Evolutionary conservation across 768 basidiomycete genomes (phyloP), one percentile per base, ranked within the genome.

Genomic region (Rhodotorula kratochvilovae): DNA sequence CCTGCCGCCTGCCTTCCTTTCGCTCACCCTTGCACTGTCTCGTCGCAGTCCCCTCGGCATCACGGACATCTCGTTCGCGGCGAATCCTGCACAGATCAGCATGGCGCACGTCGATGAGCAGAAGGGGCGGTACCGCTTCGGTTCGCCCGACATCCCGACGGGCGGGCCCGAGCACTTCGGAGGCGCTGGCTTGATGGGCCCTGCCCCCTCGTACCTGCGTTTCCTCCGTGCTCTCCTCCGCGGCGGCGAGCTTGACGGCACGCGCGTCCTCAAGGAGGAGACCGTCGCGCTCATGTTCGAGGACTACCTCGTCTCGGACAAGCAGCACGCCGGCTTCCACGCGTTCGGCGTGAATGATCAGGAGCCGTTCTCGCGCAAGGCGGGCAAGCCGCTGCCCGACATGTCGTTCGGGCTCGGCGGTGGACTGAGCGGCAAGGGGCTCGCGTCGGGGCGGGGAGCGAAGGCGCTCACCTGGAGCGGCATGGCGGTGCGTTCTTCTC

Each of bases 221-320:
- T 60, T 80, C 65, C 60, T 80, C 8, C 73, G 76, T 10, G 73
- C 68, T n/a, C 48, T 81, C n/a, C 70, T 79, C 6, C 67, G 56
- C n/a, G 63, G 60, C 21, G 70, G 70, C 5, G 51, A 33, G n/a
- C 45, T 58, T 13, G 64, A 65, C 29, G 63, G 45, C 36, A 46
- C 13, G 2, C 51, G 48, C 10, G 53, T 74, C 35, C 64, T 71
- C 42, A 42, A 62, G 39, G 15, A 8, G 7, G 67, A 46, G 23
- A 74, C 70, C 46, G 73, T 74, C 29, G 63, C 68, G 13, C 21
- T 48, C 23, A 71, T 74, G 70, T 74, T 71, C 29, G 46, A 59
- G 57, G 46, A 48, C 7, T 57, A 66, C 46, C 57, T 66, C 48
- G 4, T 3, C 5, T 19, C 2, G 33, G 64, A 61, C 19, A 21